Percentiles rank a stretch among this genome's conserved stretches.
These are phyloP conservation scores for Entomortierella chlamydospora DNA, from an alignment of 192 early-diverging fungal species.

Conservation along the genomic window DNA sequence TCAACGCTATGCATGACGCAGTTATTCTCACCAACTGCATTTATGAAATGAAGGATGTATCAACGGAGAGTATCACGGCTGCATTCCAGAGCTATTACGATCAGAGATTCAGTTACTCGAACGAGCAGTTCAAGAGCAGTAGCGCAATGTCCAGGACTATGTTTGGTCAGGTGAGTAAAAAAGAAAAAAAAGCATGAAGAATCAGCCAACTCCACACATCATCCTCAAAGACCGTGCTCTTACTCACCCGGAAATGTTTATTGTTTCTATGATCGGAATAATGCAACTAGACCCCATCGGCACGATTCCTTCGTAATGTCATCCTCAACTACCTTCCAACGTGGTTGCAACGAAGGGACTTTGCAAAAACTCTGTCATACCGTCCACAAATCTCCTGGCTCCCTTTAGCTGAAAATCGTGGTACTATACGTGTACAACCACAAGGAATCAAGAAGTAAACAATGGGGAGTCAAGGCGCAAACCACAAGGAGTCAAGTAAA, in stretches of 20 bases:
- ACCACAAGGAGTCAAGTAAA: too few species aligned
- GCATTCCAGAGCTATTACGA: constrained; percentile 18
- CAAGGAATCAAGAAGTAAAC: neutral
- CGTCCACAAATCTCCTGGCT: neutral
- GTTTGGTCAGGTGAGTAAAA: constrained; percentile 2
- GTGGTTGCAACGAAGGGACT: neutral
- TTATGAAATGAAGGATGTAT: neutral
- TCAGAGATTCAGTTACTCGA: constrained; percentile 4
- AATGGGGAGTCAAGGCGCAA: too few species aligned
- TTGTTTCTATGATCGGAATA: neutral
- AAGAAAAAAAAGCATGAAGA: too few species aligned
- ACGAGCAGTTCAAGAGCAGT: constrained; percentile 1
- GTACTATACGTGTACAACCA: neutral
- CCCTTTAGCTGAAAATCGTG: neutral
- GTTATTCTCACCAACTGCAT: constrained; percentile 25
- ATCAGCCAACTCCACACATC: too few species aligned
- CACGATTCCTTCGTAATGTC: neutral
- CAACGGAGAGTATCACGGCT: constrained; percentile 5
- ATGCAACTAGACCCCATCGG: constrained; percentile 2
- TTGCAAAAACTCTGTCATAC: neutral
- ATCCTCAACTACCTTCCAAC: constrained; percentile 6
- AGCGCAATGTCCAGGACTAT: neutral
- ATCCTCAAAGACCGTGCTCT: too few species aligned
- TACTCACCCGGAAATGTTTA: too few species aligned
- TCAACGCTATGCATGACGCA: constrained; percentile 31